Percentiles rank a stretch among this genome's conserved stretches.
phyloP scores from a whole-genome alignment of 805 yeast genomes.

The Komagataella phaffii region DNA sequence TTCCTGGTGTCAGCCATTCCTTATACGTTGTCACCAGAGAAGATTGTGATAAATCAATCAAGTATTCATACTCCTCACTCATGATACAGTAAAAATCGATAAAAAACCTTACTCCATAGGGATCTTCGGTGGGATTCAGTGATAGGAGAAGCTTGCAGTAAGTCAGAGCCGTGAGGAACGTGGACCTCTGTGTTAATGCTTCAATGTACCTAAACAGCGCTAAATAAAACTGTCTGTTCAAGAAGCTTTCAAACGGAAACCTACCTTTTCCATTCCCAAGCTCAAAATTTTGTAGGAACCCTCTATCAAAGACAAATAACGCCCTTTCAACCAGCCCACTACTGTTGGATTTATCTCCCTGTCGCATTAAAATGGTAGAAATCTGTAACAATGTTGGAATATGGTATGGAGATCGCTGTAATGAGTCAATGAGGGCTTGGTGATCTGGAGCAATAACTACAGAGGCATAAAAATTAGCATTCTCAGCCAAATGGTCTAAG shows the following conservation, averaged over 20 bases:
- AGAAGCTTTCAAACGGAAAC: constrained; percentile 61
- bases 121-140: constrained; percentile 65
- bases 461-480: constrained; percentile 44
- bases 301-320: constrained; percentile 67
- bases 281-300: constrained; percentile 44
- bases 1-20: constrained; percentile 62
- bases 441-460: constrained; percentile 70
- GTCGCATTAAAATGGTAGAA: constrained; percentile 59
- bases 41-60: constrained; percentile 43
- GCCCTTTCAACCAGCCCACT: constrained; percentile 69
- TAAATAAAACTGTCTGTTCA: constrained; percentile 68
- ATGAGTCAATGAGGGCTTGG: constrained; percentile 46
- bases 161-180: constrained; percentile 62
- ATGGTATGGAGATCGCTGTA: constrained; percentile 59
- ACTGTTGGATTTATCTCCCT: constrained; percentile 63
- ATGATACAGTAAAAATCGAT: constrained; percentile 67
- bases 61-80: constrained; percentile 49
- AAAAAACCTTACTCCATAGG: constrained; percentile 71
- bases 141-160: constrained; percentile 62
- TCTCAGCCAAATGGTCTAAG: constrained; percentile 19
- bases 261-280: constrained; percentile 47
- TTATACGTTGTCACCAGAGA: constrained; percentile 42
- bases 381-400: constrained; percentile 70
- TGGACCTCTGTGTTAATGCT: constrained; percentile 63
- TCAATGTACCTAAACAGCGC: constrained; percentile 61